Evolutionary conservation across 768 basidiomycete genomes (phyloP).

Genomic region (Podaxis sp.): DNA sequence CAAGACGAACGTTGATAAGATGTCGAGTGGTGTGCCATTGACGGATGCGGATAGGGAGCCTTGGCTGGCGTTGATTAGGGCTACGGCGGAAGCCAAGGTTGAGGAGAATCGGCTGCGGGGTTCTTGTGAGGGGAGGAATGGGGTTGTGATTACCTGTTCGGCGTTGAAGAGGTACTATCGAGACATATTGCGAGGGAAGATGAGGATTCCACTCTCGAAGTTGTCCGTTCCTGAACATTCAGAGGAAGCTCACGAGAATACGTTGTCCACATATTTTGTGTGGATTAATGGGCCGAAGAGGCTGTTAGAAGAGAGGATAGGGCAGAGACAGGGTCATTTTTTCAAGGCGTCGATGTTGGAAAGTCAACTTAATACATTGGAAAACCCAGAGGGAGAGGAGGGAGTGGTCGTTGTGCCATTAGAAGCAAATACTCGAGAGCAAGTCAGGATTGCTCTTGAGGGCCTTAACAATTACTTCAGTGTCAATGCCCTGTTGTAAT

Average conservation of each 20-base stretch:
- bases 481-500: not conserved
- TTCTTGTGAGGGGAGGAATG: constrained; percentile 25
- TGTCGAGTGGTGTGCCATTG: constrained; percentile 73
- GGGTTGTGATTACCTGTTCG: constrained; percentile 86
- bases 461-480: constrained; percentile 28
- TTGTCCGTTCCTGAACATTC: constrained; percentile 23
- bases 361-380: constrained; percentile 70
- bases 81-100: constrained; percentile 50
- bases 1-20: constrained; percentile 79
- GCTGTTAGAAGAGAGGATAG: constrained; percentile 62
- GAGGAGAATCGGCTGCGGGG: constrained; percentile 19
- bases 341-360: constrained; percentile 84
- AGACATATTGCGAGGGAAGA: constrained; percentile 68
- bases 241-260: constrained; percentile 25
- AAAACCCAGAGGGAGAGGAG: constrained; percentile 65
- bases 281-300: constrained; percentile 65
- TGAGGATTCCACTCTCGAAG: constrained; percentile 18
- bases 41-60: constrained; percentile 81
- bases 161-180: constrained; percentile 82
- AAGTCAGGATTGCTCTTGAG: constrained; percentile 46
- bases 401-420: constrained; percentile 65
- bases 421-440: constrained; percentile 50
- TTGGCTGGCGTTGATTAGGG: constrained; percentile 77
- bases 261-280: constrained; percentile 72
- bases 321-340: constrained; percentile 66